A percentile compares a stretch with the other conserved stretches of the same genome.
Conservation (phyloP, 192 early-diverging fungal species). For the Cetraspora pellucida region DNA sequence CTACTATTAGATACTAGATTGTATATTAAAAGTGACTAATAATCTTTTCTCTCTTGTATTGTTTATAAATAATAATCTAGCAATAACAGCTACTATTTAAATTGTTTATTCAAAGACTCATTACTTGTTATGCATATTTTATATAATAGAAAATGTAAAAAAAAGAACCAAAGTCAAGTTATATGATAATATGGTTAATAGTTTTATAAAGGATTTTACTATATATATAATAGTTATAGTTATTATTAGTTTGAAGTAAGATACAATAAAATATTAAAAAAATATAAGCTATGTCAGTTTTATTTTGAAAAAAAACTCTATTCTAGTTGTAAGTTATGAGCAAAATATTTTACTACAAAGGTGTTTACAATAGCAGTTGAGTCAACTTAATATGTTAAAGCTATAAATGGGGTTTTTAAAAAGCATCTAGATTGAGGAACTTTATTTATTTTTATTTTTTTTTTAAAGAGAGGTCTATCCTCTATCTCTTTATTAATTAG, state of each 20-base stretch:
- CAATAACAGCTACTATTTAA: background rate
- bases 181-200: background rate
- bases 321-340: background rate
- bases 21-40: constrained; percentile 31
- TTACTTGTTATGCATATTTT: background rate
- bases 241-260: background rate
- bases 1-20: constrained; percentile 29
- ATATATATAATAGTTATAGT: background rate
- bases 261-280: background rate
- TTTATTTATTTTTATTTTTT: too few relatives aligned
- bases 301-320: background rate
- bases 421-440: background rate
- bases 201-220: background rate
- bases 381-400: background rate
- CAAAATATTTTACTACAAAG: background rate
- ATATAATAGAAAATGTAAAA: background rate
- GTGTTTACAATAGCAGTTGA: background rate
- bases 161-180: background rate
- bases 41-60: constrained; percentile 5
- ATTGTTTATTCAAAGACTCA: constrained; percentile 4
- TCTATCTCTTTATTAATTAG: too few relatives aligned
- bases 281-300: background rate
- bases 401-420: background rate
- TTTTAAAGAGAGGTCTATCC: too few relatives aligned
- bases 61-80: constrained; percentile 6